Evolutionary conservation across 1,139 yeast species (phyloP).

Genomic region (Yamadazyma diddensiae): DNA sequence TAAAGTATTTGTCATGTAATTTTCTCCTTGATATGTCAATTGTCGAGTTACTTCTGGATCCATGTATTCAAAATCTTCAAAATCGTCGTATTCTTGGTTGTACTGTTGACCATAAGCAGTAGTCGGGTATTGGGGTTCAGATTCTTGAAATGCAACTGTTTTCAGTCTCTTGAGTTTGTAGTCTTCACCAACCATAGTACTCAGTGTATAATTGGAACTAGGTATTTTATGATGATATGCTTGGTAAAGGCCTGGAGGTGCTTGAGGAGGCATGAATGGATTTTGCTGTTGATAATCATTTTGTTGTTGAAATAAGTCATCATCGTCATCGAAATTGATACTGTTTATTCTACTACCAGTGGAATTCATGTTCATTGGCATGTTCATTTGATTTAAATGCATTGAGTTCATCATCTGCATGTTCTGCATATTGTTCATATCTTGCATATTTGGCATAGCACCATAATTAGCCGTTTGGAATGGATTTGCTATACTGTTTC

Average conservation of each 20-base stretch:
- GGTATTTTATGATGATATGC: constrained; percentile 10
- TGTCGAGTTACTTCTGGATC: constrained; percentile 17
- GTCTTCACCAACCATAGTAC: constrained; percentile 23
- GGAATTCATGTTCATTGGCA: background rate
- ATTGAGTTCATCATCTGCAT: constrained; percentile 2
- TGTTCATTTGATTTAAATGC: background rate
- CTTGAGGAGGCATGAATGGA: constrained; percentile 13
- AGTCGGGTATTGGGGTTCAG: constrained; percentile 36
- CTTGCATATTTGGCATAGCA: background rate
- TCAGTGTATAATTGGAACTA: constrained; percentile 14
- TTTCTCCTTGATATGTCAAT: constrained; percentile 35
- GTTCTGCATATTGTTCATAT: constrained; percentile 1
- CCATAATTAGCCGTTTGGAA: too few relatives aligned
- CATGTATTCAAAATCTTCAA: constrained; percentile 20
- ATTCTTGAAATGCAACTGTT: constrained; percentile 34
- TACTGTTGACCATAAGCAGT: constrained; percentile 11
- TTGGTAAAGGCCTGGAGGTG: constrained; percentile 10
- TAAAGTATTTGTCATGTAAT: constrained; percentile 40
- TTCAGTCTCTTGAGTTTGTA: constrained; percentile 19
- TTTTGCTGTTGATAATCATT: background rate
- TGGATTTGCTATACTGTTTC: constrained; percentile 4
- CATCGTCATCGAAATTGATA: constrained; percentile 1
- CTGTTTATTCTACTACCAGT: background rate
- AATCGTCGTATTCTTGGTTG: constrained; percentile 20
- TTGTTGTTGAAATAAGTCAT: background rate